Base-by-base conservation (phyloP, 805 yeast genomes). In the Starmerella floricola region DNA sequence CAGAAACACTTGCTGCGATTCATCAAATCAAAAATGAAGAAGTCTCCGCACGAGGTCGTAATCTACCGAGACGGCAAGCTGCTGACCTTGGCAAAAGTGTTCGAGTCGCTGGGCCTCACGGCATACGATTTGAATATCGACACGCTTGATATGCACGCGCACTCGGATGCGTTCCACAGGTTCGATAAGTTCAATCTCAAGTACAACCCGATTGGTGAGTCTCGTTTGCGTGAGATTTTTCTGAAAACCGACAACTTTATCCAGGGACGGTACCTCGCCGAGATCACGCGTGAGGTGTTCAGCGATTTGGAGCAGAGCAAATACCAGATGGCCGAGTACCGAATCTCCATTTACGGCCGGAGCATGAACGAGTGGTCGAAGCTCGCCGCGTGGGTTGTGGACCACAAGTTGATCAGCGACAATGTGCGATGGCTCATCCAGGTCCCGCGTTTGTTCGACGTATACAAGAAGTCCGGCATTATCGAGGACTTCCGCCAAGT, bases 91-190 rank as follows among this genome's bases (percentile, higher is more conserved):
- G 73, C 69, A n/a, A 79, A 88, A 59, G 99, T 91, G 36, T 91
- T 91, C 64, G 73, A 86, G 57, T 86, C 97, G 29, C 71, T 91
- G 60, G 78, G 84, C 42, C 71, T 91, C 46, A 79, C 95, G 0
- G 97, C 96, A 1, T 91, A 93, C 59, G 98, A 91, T 59, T 68
- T 91, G 45, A 81, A 94, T 44, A 91, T 91, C 55, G 99, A 91
- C 57, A 93, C 98, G 2, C 71, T 91, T 52, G 99, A 91, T 63
- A 91, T 91, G 99, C 99, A 91, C 63, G 99, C 99, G 4, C 98
- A 91, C 62, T 82, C 87, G 50, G 99, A 91, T 57, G 82, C 97
- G 1, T 91, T 91, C 72, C 99, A 91, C 62, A 73, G 99, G 55
- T 91, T 91, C 58, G 99, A 91, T 63, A 91, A 91, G 64, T 91